Conservation (phyloP, 2,329 filamentous ascomycete genomes). For the Aspergillus sp. region DNA sequence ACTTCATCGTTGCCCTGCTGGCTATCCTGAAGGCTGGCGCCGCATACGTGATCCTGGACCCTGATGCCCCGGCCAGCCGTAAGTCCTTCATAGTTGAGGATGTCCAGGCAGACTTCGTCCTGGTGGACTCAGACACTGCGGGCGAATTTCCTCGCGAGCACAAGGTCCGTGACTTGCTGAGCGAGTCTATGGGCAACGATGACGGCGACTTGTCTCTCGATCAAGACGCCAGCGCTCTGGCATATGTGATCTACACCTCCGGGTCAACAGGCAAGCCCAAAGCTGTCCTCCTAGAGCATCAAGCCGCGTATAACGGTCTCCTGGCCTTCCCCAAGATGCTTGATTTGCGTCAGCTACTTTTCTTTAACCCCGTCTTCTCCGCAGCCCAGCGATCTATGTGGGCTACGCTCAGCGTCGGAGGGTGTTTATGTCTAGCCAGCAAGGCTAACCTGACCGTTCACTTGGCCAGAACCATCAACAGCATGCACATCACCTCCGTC, state of each 20-base stretch:
- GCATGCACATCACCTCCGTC: conserved; percentile 15
- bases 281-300: conserved; percentile 10
- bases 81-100: conserved; percentile 14
- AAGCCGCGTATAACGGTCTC: conserved; percentile 2
- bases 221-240: not conserved
- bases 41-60: conserved; percentile 19
- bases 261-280: conserved; percentile 21
- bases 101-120: conserved; percentile 8
- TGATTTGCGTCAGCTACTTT: conserved; percentile 15
- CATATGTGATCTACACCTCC: conserved; percentile 21
- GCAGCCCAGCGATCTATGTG: conserved; percentile 18
- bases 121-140: not conserved
- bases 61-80: conserved; percentile 12
- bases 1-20: conserved; percentile 15
- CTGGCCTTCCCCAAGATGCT: conserved; percentile 1
- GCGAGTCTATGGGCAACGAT: not conserved
- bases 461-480: conserved; percentile 6
- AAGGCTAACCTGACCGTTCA: conserved; percentile 5
- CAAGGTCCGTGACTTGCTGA: conserved; percentile 6
- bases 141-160: not conserved
- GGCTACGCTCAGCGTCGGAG: conserved; percentile 14
- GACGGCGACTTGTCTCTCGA: conserved; percentile 1
- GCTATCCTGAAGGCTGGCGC: conserved; percentile 18
- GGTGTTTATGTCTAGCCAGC: conserved; percentile 10
- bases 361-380: conserved; percentile 19